Percentiles rank a stretch among this genome's conserved stretches.
Evolutionary conservation across 768 basidiomycete species (phyloP).

Genomic region (Nevesoporus exiguus): DNA sequence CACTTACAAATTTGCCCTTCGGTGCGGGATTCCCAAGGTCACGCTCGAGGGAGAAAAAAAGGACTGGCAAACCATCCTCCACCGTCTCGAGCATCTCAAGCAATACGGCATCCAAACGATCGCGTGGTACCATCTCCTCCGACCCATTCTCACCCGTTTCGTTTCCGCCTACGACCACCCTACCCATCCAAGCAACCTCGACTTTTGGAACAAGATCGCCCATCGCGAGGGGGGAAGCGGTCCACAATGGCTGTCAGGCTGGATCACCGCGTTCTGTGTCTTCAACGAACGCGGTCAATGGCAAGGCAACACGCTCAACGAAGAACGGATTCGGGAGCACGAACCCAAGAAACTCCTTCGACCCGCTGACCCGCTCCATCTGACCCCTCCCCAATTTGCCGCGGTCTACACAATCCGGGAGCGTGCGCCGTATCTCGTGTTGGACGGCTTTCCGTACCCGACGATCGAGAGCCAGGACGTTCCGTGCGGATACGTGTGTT

Average conservation of each 20-base stretch:
- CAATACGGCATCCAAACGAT: constrained; percentile 36
- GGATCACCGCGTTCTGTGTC: constrained; percentile 39
- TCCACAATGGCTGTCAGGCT: constrained; percentile 34
- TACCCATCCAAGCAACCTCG: constrained; percentile 26
- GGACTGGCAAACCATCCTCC: constrained; percentile 39
- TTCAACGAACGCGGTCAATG: constrained; percentile 32
- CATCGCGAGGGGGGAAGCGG: constrained; percentile 29
- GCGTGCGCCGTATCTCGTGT: constrained; percentile 17
- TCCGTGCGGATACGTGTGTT: constrained; percentile 28
- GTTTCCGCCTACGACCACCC: constrained; percentile 36
- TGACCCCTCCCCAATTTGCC: constrained; percentile 26
- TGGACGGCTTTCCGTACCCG: constrained; percentile 31
- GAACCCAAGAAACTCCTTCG: constrained; percentile 33
- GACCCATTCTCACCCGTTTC: constrained; percentile 38
- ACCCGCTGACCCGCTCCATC: constrained; percentile 24
- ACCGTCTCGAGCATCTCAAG: constrained; percentile 37
- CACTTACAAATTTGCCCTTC: constrained; percentile 27
- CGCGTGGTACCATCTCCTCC: constrained; percentile 40
- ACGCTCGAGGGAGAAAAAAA: constrained; percentile 40
- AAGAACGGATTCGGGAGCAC: constrained; percentile 27
- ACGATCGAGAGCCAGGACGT: constrained; percentile 27
- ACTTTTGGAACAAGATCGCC: constrained; percentile 39
- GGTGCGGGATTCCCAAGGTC: constrained; percentile 43
- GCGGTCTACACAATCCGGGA: constrained; percentile 24
- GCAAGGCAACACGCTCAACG: constrained; percentile 30